phyloP scores from a whole-genome alignment of 257 asterid genomes.

The Osmanthus fragrans region DNA sequence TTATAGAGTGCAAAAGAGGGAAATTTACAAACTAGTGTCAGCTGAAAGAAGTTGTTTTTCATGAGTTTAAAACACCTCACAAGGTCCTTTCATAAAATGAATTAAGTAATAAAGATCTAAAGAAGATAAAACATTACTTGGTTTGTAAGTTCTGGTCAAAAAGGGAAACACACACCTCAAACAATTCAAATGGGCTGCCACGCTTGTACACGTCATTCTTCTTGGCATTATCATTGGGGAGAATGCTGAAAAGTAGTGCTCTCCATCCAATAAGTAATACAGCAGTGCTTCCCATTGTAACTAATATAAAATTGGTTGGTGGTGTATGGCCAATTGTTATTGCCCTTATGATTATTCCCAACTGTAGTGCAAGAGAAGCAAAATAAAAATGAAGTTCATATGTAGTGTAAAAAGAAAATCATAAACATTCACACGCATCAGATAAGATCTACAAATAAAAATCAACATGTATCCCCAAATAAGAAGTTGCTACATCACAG shows the following conservation, averaged over 20 bases:
- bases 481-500: neutral
- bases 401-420: neutral
- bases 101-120: neutral
- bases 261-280: slow-evolving; percentile 85
- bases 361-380: slow-evolving; percentile 40
- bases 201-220: slow-evolving; percentile 66
- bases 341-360: slow-evolving; percentile 72
- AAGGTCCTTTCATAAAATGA: neutral
- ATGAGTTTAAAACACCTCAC: slow-evolving; percentile 7
- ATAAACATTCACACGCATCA: neutral
- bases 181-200: slow-evolving; percentile 79
- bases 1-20: neutral
- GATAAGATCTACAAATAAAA: neutral
- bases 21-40: neutral
- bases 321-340: slow-evolving; percentile 65
- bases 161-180: slow-evolving; percentile 52
- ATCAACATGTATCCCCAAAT: neutral
- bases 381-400: slow-evolving; percentile 6
- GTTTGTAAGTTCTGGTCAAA: neutral
- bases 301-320: slow-evolving; percentile 62
- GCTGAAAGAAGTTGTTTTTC: neutral
- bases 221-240: slow-evolving; percentile 47
- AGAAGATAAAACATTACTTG: neutral
- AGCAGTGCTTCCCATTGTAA: slow-evolving; percentile 93
- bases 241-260: slow-evolving; percentile 52